phyloP scores from a whole-genome alignment of 306 rosid genomes.

The Herpetospermum pedunculosum region DNA sequence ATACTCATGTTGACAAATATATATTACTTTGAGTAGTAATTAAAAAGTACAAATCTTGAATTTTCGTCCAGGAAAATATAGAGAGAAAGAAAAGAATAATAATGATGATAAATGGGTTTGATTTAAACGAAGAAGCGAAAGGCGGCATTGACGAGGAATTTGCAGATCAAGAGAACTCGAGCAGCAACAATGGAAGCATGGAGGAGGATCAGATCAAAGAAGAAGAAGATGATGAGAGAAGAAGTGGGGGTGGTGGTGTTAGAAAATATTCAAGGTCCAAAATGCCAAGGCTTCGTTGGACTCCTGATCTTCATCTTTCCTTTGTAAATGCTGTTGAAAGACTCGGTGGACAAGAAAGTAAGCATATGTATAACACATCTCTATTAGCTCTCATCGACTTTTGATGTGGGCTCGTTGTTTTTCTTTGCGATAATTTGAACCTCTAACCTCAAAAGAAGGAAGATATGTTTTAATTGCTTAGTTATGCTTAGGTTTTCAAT shows the following conservation, averaged over 20 bases:
- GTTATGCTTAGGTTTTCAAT: too few species aligned
- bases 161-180: slow-evolving; percentile 2
- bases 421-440: background rate
- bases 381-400: too few species aligned
- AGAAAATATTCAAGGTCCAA: slow-evolving; percentile 71
- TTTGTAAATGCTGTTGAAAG: slow-evolving; percentile 67
- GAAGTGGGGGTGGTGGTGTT: slow-evolving; percentile 15
- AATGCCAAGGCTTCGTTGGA: slow-evolving; percentile 86
- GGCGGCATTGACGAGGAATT: slow-evolving; percentile 9
- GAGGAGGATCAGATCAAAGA: slow-evolving; percentile 27
- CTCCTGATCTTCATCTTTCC: slow-evolving; percentile 71
- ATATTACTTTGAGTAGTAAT: background rate
- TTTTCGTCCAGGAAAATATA: background rate
- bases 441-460: background rate
- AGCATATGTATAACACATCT: slow-evolving; percentile 12
- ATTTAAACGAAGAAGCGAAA: slow-evolving; percentile 21
- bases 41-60: background rate
- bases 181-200: background rate
- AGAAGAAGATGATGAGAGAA: slow-evolving; percentile 20
- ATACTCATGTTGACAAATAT: too few species aligned
- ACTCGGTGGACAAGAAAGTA: slow-evolving; percentile 86
- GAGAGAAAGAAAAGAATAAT: background rate
- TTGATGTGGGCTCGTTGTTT: too few species aligned
- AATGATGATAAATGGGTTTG: slow-evolving; percentile 7
- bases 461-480: too few species aligned